phyloP scores from a whole-genome alignment of 2,329 filamentous ascomycete genomes.

The Aspergillus piperis region DNA sequence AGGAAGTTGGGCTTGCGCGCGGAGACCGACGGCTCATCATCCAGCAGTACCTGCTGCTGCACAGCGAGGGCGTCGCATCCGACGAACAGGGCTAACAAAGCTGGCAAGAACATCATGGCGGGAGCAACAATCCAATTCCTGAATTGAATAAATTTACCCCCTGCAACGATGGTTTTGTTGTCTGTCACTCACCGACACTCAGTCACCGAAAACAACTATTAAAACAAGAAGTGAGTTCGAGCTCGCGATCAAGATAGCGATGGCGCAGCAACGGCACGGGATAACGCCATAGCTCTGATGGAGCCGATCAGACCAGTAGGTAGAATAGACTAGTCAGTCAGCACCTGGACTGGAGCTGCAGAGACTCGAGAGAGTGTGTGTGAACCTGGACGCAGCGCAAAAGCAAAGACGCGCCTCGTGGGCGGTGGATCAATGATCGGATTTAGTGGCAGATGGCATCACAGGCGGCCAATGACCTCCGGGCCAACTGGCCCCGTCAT shows the following conservation, averaged over 20 bases:
- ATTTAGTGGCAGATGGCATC: conserved; percentile 16
- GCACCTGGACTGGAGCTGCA: not conserved
- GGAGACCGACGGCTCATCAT: conserved; percentile 10
- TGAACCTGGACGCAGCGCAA: not conserved
- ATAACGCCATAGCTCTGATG: conserved; percentile 17
- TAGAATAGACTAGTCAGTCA: not conserved
- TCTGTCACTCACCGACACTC: not conserved
- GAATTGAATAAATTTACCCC: not conserved
- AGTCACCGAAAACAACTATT: not conserved
- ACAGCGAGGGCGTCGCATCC: conserved; percentile 15
- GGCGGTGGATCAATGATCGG: not conserved
- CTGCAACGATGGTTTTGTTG: not conserved
- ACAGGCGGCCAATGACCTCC: conserved; percentile 13
- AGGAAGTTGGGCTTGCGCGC: conserved; percentile 57
- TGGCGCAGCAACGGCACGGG: conserved; percentile 8
- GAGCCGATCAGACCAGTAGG: not conserved
- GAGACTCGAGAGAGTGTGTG: no score
- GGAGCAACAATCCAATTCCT: not conserved
- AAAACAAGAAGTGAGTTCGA: not conserved
- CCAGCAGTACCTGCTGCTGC: conserved; percentile 15
- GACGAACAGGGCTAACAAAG: conserved; percentile 19
- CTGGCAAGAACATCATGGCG: conserved; percentile 24
- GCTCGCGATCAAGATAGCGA: not conserved
- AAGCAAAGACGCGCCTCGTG: not conserved
- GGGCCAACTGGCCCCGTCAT: not conserved